Conservation (phyloP, 1,284 basidiomycete species). For the Filobasidium uniguttulatum region DNA sequence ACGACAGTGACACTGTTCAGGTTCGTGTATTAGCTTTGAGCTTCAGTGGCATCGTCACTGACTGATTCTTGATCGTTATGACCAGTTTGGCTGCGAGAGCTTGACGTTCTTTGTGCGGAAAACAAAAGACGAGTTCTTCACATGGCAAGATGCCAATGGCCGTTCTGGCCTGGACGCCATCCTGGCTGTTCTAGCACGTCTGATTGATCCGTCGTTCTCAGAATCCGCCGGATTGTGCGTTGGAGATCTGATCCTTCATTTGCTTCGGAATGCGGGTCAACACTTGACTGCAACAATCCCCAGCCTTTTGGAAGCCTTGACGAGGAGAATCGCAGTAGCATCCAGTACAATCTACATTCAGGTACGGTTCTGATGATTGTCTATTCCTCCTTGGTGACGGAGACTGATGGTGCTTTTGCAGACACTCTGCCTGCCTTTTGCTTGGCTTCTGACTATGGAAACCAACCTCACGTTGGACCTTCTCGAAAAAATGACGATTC, state of each 20-base stretch:
- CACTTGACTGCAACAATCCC: constrained; percentile 55
- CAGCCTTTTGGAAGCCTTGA: constrained; percentile 69
- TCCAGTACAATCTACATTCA: constrained; percentile 80
- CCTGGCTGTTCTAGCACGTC: constrained; percentile 57
- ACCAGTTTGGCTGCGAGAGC: constrained; percentile 64
- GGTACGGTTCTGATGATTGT: constrained; percentile 37
- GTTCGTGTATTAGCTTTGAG: constrained; percentile 35
- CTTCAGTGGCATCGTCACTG: constrained; percentile 10
- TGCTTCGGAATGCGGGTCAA: constrained; percentile 64
- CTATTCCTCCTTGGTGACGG: not conserved
- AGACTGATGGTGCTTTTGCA: constrained; percentile 24
- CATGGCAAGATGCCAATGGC: constrained; percentile 45
- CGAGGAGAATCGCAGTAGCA: constrained; percentile 61
- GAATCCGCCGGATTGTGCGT: constrained; percentile 81
- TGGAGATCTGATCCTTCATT: constrained; percentile 84
- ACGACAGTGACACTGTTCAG: constrained; percentile 74
- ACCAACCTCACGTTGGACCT: constrained; percentile 60
- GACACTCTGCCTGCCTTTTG: constrained; percentile 81
- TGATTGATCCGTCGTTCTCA: constrained; percentile 48
- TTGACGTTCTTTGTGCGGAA: constrained; percentile 76
- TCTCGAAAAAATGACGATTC: constrained; percentile 48
- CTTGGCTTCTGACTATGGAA: constrained; percentile 77
- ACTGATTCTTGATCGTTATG: constrained; percentile 2
- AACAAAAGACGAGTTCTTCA: constrained; percentile 17
- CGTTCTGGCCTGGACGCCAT: constrained; percentile 60